Evolutionary conservation across 257 asterid species (phyloP).

Genomic region (Nicotiana tomentosiformis): DNA sequence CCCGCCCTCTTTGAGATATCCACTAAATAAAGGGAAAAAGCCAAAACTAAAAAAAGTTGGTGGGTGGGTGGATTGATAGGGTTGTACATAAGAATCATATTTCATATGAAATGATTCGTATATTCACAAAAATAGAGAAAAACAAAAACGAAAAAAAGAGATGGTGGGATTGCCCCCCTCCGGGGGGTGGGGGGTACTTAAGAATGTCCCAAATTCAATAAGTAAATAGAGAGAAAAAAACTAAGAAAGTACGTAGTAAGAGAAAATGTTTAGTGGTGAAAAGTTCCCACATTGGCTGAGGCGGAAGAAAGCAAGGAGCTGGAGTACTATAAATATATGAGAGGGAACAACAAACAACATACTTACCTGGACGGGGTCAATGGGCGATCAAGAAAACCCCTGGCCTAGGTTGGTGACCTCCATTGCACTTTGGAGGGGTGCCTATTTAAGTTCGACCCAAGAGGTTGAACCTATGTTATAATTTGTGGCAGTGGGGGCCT

Average conservation of each 20-base stretch:
- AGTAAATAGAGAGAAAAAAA: too few species aligned
- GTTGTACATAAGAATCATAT: not conserved
- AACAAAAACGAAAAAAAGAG: too few species aligned
- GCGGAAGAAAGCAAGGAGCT: not conserved
- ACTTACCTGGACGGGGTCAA: slow-evolving; percentile 30
- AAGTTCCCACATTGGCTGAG: not conserved
- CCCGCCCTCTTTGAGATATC: not conserved
- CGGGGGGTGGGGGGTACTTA: too few species aligned
- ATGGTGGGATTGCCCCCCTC: too few species aligned
- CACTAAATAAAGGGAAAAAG: not conserved
- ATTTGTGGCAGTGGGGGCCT: slow-evolving; percentile 14
- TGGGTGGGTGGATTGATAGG: not conserved
- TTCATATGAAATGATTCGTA: not conserved
- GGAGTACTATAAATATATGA: not conserved
- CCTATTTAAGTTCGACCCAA: slow-evolving; percentile 14
- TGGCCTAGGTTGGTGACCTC: slow-evolving; percentile 23
- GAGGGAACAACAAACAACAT: not conserved
- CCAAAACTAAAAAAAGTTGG: too few species aligned
- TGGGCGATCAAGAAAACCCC: slow-evolving; percentile 20
- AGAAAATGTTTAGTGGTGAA: not conserved
- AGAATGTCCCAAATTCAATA: too few species aligned
- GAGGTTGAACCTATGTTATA: slow-evolving; percentile 17
- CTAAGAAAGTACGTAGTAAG: not conserved
- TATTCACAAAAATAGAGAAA: not conserved
- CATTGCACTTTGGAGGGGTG: slow-evolving; percentile 30